These are phyloP conservation scores for Thalassiosira sp. DNA, from an alignment of 352 stramenopile species.

Conservation along the genomic window DNA sequence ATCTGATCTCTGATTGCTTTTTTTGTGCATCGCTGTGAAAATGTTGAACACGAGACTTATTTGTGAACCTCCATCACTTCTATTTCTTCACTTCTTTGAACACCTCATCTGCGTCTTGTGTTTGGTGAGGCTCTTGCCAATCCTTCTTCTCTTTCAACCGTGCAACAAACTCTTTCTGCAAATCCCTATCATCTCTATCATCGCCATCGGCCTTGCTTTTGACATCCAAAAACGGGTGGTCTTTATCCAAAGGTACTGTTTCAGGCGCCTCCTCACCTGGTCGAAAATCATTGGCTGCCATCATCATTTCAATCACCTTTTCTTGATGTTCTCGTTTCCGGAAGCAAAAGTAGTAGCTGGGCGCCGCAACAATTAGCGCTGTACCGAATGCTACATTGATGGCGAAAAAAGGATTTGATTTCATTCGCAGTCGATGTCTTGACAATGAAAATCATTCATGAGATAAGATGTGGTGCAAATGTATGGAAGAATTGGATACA, in stretches of 20 bases:
- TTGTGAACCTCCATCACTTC: conserved; percentile 2
- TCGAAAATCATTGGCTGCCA: conserved; percentile 72
- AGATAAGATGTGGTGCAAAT: background rate
- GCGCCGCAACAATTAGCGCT: conserved; percentile 47
- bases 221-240: conserved; percentile 65
- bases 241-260: conserved; percentile 43
- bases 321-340: conserved; percentile 65
- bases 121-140: conserved; percentile 57
- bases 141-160: conserved; percentile 74
- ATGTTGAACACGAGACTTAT: background rate
- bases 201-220: conserved; percentile 6
- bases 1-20: background rate
- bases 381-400: conserved; percentile 62
- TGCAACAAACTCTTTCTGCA: conserved; percentile 59
- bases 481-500: background rate
- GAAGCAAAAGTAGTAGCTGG: conserved; percentile 74
- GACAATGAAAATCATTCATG: background rate
- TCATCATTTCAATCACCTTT: conserved; percentile 71
- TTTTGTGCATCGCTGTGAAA: no score
- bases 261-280: conserved; percentile 59
- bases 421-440: conserved; percentile 56
- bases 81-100: conserved; percentile 60
- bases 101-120: conserved; percentile 61
- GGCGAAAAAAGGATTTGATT: conserved; percentile 49
- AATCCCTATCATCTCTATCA: conserved; percentile 15